phyloP scores from a whole-genome alignment of 1,284 basidiomycete genomes.

The Fomitopsis pinicola region DNA sequence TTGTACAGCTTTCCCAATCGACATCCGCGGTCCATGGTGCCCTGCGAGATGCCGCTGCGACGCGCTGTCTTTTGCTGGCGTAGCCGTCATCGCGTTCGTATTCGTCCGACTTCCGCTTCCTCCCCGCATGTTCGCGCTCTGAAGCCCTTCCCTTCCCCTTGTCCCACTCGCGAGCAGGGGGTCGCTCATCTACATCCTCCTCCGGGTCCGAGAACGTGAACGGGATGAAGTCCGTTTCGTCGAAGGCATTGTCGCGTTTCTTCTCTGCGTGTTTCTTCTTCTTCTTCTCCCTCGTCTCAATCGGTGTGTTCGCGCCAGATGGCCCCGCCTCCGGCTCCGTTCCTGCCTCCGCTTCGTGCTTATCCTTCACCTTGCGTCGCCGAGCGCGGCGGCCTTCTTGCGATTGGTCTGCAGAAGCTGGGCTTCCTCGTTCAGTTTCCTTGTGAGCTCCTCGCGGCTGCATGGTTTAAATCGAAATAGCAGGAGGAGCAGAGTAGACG shows the following conservation, averaged over 20 bases:
- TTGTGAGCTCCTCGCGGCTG: background rate
- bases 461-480: background rate
- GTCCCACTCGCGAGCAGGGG: constrained; percentile 41
- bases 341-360: constrained; percentile 6
- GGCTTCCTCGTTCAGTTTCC: background rate
- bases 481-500: background rate
- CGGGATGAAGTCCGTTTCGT: constrained; percentile 58
- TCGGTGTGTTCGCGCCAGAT: constrained; percentile 3
- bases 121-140: constrained; percentile 24
- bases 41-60: constrained; percentile 53
- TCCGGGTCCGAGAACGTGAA: constrained; percentile 37
- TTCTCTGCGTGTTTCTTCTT: background rate
- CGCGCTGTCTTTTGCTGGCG: constrained; percentile 54
- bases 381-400: constrained; percentile 16
- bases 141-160: constrained; percentile 28
- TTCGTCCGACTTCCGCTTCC: constrained; percentile 41
- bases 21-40: constrained; percentile 81
- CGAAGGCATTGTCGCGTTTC: constrained; percentile 15
- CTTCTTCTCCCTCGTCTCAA: background rate
- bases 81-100: constrained; percentile 48
- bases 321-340: constrained; percentile 17
- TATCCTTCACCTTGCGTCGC: constrained; percentile 14
- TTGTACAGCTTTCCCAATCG: constrained; percentile 73
- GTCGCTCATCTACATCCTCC: constrained; percentile 26
- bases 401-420: constrained; percentile 1